Percentiles rank a stretch among this genome's conserved stretches.
Conservation (phyloP, 768 basidiomycete species). For the Lyophyllum decastes region DNA sequence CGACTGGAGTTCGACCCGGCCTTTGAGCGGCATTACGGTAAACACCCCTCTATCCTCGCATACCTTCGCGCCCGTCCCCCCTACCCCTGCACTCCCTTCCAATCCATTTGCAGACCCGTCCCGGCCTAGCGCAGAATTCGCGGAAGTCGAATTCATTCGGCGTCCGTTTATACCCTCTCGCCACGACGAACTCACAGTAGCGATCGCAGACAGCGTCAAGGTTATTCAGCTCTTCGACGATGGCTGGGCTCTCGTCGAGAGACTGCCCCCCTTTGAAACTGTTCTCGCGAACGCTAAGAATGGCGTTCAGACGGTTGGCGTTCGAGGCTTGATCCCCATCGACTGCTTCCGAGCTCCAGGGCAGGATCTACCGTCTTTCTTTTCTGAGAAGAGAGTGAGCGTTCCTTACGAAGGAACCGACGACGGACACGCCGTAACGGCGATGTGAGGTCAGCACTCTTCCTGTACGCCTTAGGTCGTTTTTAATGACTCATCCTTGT, state of each 20-base stretch:
- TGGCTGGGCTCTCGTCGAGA: conserved; percentile 70
- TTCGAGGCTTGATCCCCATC: conserved; percentile 63
- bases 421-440: not conserved
- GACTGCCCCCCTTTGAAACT: conserved; percentile 23
- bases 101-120: conserved; percentile 38
- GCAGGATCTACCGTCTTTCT: conserved; percentile 49
- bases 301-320: conserved; percentile 12
- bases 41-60: conserved; percentile 5
- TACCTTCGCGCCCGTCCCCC: conserved; percentile 11
- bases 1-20: conserved; percentile 22
- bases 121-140: conserved; percentile 27
- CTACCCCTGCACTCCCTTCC: conserved; percentile 11
- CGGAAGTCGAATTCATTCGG: conserved; percentile 47
- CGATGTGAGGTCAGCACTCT: conserved; percentile 9
- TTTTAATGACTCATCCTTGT: not conserved
- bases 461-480: too few relatives aligned
- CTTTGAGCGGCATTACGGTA: conserved; percentile 18
- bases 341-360: conserved; percentile 59
- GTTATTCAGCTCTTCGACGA: conserved; percentile 63
- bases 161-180: conserved; percentile 59
- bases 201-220: conserved; percentile 50
- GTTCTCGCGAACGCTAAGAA: conserved; percentile 24
- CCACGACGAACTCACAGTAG: conserved; percentile 60
- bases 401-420: conserved; percentile 13
- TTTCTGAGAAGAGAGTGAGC: conserved; percentile 49